These are phyloP conservation scores for Ogataea allantospora DNA, from an alignment of 805 yeast genomes.

Conservation along the genomic window DNA sequence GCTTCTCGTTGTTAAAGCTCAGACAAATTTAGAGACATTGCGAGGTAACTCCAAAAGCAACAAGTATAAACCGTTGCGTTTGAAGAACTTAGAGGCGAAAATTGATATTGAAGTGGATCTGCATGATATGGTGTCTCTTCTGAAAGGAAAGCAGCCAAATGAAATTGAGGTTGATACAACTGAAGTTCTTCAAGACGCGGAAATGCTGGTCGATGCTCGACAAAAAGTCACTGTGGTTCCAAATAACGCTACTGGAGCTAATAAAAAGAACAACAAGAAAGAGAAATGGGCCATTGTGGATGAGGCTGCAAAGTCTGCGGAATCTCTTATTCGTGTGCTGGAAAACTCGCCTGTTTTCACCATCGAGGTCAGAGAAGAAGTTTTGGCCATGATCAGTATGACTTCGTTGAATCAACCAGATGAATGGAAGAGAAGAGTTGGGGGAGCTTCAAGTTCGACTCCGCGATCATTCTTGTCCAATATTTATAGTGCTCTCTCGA, in stretches of 20 bases:
- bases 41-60: constrained; percentile 33
- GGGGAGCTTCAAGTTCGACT: constrained; percentile 73
- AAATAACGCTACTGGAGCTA: constrained; percentile 79
- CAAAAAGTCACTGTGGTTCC: constrained; percentile 68
- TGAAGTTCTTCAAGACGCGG: constrained; percentile 10
- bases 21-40: constrained; percentile 32
- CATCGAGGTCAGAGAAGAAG: constrained; percentile 81
- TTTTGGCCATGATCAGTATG: constrained; percentile 75
- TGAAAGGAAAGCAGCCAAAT: constrained; percentile 29
- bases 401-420: constrained; percentile 75
- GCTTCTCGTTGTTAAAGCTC: constrained; percentile 76
- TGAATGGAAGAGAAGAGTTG: constrained; percentile 81
- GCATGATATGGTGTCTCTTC: constrained; percentile 56
- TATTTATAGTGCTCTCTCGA: constrained; percentile 67
- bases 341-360: constrained; percentile 70
- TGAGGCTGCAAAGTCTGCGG: constrained; percentile 61
- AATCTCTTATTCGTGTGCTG: constrained; percentile 50
- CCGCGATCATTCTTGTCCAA: constrained; percentile 79
- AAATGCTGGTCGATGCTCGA: constrained; percentile 19
- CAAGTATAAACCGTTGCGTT: constrained; percentile 71
- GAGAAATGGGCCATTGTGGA: constrained; percentile 79
- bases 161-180: constrained; percentile 8
- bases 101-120: constrained; percentile 72
- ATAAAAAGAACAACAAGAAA: constrained; percentile 68
- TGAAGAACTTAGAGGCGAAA: constrained; percentile 59